Conservation (phyloP, 2,329 filamentous ascomycete genomes). For the Penicillium olsonii region DNA sequence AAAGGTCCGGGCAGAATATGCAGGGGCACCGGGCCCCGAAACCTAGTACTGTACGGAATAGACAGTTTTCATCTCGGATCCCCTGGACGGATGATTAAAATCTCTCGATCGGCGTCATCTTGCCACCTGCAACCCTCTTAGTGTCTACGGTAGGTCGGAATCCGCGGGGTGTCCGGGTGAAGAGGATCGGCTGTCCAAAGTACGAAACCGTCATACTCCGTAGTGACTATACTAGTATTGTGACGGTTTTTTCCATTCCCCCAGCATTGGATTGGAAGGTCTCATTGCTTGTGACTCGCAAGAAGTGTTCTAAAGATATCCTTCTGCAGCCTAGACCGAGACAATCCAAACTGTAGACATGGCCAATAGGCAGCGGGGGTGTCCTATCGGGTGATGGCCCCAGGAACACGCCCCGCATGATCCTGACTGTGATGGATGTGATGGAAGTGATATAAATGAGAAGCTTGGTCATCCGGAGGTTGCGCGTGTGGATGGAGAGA, state of each 20-base stretch:
- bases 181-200: constrained; percentile 2
- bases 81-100: not conserved
- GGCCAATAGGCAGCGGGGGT: constrained; percentile 14
- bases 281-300: not conserved
- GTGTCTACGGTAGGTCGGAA: not conserved
- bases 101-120: not conserved
- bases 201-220: constrained; percentile 2
- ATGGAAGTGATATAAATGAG: constrained; percentile 1
- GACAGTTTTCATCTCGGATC: no score
- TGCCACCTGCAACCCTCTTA: not conserved
- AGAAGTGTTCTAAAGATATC: constrained; percentile 6
- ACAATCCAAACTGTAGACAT: constrained; percentile 1
- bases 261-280: not conserved
- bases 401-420: no score
- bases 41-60: not conserved
- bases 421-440: not conserved
- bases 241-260: not conserved
- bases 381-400: constrained; percentile 26
- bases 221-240: not conserved
- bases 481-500: constrained; percentile 21
- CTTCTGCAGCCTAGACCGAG: constrained; percentile 4
- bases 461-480: constrained; percentile 18
- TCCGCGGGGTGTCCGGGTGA: not conserved
- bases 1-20: constrained; percentile 2
- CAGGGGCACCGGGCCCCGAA: constrained; percentile 1